Percentiles rank a stretch among this genome's conserved stretches.
phyloP scores from a whole-genome alignment of 768 basidiomycete species.

The Pilatotrama ljubarskyi region DNA sequence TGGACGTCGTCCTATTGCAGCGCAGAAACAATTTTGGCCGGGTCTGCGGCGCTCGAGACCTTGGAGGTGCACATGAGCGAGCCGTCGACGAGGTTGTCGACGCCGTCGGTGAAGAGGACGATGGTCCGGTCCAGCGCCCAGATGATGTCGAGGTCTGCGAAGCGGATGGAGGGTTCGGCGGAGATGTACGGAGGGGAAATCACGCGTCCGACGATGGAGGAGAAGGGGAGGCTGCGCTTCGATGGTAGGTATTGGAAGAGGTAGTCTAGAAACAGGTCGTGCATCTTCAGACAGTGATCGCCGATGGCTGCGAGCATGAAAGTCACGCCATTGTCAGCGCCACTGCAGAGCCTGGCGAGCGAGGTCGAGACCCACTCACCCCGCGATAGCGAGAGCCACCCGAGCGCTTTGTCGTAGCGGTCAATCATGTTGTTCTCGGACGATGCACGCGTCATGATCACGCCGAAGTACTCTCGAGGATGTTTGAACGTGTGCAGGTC shows the following conservation, averaged over 20 bases:
- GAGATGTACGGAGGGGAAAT: background rate
- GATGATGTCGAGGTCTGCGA: background rate
- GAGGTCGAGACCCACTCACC: background rate
- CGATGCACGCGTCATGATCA: background rate
- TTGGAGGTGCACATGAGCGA: background rate
- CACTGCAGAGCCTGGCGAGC: background rate
- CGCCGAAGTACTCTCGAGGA: background rate
- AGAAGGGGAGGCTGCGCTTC: too few relatives aligned
- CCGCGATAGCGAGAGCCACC: background rate
- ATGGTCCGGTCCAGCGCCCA: background rate
- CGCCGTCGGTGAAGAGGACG: conserved; percentile 1
- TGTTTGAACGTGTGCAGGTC: background rate
- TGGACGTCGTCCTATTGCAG: background rate
- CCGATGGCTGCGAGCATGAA: background rate
- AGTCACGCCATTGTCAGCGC: too few relatives aligned
- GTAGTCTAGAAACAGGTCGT: background rate
- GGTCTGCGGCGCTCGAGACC: background rate
- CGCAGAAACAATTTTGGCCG: background rate
- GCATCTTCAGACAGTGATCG: background rate
- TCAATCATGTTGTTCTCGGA: background rate
- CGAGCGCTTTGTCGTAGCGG: background rate
- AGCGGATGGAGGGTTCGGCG: background rate
- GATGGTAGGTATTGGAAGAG: background rate
- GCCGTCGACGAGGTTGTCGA: conserved; percentile 1
- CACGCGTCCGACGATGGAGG: background rate